phyloP scores from a whole-genome alignment of 441 rosid genomes.

The Populus hybrid region DNA sequence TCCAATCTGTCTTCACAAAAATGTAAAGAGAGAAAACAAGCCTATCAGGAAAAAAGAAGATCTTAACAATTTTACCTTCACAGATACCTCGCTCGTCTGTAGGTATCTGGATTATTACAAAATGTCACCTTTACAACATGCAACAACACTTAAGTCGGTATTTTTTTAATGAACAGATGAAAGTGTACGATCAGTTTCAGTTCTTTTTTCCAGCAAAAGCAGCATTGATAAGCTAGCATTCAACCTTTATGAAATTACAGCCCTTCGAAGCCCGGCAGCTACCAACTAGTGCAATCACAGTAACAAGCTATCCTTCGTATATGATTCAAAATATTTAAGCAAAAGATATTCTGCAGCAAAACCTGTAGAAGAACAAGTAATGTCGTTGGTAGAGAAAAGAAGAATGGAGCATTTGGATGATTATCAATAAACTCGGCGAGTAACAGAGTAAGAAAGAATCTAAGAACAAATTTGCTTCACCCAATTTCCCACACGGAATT shows the following conservation, averaged over 20 bases:
- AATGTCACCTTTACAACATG: neutral
- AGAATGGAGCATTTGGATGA: neutral
- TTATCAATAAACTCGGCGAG: neutral
- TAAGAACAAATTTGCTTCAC: neutral
- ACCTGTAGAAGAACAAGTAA: constrained; percentile 7
- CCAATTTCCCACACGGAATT: neutral
- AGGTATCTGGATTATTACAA: neutral
- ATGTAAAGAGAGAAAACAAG: neutral
- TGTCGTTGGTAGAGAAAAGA: neutral
- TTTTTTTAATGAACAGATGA: neutral
- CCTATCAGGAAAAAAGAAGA: neutral
- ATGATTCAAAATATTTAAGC: neutral
- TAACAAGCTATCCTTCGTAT: neutral
- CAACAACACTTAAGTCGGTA: neutral
- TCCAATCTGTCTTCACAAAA: neutral
- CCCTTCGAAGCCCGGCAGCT: neutral
- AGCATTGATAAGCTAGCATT: neutral
- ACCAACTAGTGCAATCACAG: neutral
- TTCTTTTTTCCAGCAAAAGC: neutral
- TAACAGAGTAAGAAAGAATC: neutral
- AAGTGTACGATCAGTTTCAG: neutral
- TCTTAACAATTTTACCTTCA: neutral
- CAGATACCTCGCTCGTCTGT: neutral
- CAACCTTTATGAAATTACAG: neutral
- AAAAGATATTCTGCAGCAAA: neutral